Base-by-base conservation (phyloP, 306 rosid genomes). In the Clitoria ternatea region DNA sequence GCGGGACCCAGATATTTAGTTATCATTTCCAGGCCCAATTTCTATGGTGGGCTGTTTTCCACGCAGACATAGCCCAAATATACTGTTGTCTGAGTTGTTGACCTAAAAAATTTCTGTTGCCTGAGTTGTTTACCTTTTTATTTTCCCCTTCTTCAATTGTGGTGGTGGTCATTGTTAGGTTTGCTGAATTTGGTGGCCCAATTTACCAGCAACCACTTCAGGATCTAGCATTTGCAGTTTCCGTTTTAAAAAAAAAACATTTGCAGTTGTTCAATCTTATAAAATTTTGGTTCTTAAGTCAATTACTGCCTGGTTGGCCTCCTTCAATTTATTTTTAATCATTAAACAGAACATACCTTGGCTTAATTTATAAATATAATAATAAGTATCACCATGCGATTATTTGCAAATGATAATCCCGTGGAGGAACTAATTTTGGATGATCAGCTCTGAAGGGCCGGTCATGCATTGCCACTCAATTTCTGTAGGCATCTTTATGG, bases 381-480 rank as follows among this genome's bases (percentile, higher is more conserved):
- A n/a, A 68, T 49, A 76, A 65, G 55, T 33, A 24, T 6, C 45
- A 18, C 56, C 33, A 18, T 43, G 48, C 53, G 77, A 2, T 79
- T 47, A 70, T 8, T 74, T 74, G 56, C 65, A 61, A 68, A 47
- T 85, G 69, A 57, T 79, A 93, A 97, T 93, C 90, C 74, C 97
- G 90, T 54, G 98, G 98, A 82, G 98, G 98, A 84, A 93, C 98
- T 54, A 93, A 93, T 79, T 93, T 93, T 13, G 98, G 98, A 74
- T 87, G 98, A 73, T 84, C 96, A 27, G 94, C n/a, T n/a, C 98
- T 74, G 98, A 97, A 39, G 98, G 98, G 7, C 98, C n/a, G n/a
- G n/a, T n/a, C 98, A 39, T 90, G 90, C 87, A 74, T 93, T 30
- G 87, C 98, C 48, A 85, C 98, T 32, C 36, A 71, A 19, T 39